Percentiles rank a stretch among this genome's conserved stretches.
Conservation (phyloP, 768 basidiomycete genomes). For the Boletus edulis region DNA sequence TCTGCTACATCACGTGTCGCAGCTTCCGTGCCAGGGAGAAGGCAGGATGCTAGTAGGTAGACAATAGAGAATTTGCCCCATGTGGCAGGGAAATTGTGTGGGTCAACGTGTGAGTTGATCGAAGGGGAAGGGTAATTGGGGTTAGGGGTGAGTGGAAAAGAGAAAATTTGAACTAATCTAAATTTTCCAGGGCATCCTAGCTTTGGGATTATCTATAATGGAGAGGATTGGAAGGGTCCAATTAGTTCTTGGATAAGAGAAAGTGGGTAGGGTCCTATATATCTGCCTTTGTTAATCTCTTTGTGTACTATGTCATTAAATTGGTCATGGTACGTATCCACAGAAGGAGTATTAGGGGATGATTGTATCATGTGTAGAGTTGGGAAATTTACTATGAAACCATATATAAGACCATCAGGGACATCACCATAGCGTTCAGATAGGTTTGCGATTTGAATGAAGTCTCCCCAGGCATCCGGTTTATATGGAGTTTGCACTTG, state of each 20-base stretch:
- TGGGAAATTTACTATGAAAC: neutral
- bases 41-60: neutral
- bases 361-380: too few relatives aligned
- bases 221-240: neutral
- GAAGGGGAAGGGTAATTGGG: accelerated
- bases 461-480: neutral
- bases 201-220: neutral
- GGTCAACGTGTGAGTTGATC: neutral
- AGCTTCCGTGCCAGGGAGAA: neutral
- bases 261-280: neutral
- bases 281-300: neutral
- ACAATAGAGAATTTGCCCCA: conserved; percentile 2
- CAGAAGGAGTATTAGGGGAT: too few relatives aligned
- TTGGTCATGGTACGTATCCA: neutral
- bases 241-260: neutral
- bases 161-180: neutral
- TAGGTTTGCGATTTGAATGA: neutral
- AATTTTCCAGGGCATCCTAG: neutral
- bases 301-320: neutral
- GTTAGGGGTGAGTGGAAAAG: accelerated
- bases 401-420: neutral
- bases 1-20: neutral
- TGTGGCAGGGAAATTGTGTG: accelerated
- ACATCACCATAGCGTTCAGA: neutral
- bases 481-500: neutral